These are phyloP conservation scores for Aspergillus latus DNA, from an alignment of 2,329 filamentous ascomycete genomes.

Conservation along the genomic window DNA sequence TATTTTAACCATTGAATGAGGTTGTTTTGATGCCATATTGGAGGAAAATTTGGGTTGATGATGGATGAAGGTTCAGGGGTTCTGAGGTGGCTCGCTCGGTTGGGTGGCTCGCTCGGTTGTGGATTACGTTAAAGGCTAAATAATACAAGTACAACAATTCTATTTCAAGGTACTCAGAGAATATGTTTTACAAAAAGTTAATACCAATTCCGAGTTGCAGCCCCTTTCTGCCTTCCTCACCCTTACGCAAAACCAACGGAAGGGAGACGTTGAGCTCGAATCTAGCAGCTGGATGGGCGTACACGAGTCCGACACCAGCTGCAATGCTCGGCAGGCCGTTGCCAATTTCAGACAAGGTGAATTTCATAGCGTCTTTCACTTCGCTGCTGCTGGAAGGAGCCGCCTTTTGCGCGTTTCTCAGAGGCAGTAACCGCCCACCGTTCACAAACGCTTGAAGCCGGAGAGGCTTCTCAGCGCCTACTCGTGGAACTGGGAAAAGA, in stretches of 20 bases:
- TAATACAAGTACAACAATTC: constrained; percentile 10
- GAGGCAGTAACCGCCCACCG: constrained; percentile 76
- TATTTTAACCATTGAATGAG: no score
- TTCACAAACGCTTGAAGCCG: constrained; percentile 90
- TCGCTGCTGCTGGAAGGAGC: constrained; percentile 51
- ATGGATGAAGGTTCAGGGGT: no score
- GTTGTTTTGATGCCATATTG: no score
- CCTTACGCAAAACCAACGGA: constrained; percentile 75
- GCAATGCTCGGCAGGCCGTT: constrained; percentile 80
- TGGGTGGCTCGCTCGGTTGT: no score
- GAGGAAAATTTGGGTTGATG: no score
- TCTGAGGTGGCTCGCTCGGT: no score
- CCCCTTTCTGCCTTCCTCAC: constrained; percentile 87
- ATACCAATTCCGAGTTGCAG: constrained; percentile 95
- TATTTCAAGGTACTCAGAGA: constrained; percentile 13
- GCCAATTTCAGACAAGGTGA: constrained; percentile 68
- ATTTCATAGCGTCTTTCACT: constrained; percentile 45
- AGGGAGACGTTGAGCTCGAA: constrained; percentile 96
- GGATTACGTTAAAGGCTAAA: neutral
- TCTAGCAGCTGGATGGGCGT: constrained; percentile 87
- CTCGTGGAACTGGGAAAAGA: constrained; percentile 77
- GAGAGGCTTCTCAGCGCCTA: constrained; percentile 78
- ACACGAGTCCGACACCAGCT: constrained; percentile 86
- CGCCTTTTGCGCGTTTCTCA: constrained; percentile 57
- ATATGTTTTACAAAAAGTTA: constrained; percentile 73